Percentiles rank a stretch among this genome's conserved stretches.
These are phyloP conservation scores for Suillus discolor DNA, from an alignment of 768 basidiomycete species.

Conservation along the genomic window DNA sequence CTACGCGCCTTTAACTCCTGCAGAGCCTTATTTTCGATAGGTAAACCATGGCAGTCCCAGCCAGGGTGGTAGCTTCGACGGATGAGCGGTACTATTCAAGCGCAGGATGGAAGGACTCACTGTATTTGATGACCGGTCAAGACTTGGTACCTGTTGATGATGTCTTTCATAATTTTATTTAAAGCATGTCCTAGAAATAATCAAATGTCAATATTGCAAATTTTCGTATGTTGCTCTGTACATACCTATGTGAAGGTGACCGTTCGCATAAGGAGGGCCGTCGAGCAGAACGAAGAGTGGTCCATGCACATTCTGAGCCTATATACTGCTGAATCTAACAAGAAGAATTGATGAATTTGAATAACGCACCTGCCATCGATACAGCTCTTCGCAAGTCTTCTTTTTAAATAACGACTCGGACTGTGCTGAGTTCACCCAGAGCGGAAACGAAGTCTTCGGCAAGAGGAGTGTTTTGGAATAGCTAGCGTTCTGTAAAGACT, in stretches of 20 bases:
- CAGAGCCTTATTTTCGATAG: conserved; percentile 94
- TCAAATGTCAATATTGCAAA: background rate
- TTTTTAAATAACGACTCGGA: conserved; percentile 59
- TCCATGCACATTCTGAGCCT: conserved; percentile 70
- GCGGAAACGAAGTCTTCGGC: conserved; percentile 80
- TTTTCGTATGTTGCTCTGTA: background rate
- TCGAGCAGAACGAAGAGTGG: conserved; percentile 88
- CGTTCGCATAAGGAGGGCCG: conserved; percentile 98
- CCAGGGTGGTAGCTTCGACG: conserved; percentile 84
- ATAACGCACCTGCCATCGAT: conserved; percentile 71
- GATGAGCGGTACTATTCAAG: conserved; percentile 8
- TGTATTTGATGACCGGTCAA: conserved; percentile 77
- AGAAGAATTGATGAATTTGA: background rate
- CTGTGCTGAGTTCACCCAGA: conserved; percentile 67
- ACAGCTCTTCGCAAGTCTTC: conserved; percentile 73
- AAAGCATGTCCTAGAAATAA: conserved; percentile 78
- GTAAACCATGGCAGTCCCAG: conserved; percentile 98
- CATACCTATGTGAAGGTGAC: conserved; percentile 91
- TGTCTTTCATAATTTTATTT: conserved; percentile 96
- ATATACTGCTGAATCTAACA: conserved; percentile 7
- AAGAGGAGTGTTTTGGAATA: conserved; percentile 72
- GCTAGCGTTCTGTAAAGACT: too few relatives aligned
- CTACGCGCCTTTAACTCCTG: conserved; percentile 65
- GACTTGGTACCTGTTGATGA: conserved; percentile 89
- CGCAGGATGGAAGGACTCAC: conserved; percentile 45